phyloP scores from a whole-genome alignment of 768 basidiomycete genomes.

The Leccinum sublutescens region DNA sequence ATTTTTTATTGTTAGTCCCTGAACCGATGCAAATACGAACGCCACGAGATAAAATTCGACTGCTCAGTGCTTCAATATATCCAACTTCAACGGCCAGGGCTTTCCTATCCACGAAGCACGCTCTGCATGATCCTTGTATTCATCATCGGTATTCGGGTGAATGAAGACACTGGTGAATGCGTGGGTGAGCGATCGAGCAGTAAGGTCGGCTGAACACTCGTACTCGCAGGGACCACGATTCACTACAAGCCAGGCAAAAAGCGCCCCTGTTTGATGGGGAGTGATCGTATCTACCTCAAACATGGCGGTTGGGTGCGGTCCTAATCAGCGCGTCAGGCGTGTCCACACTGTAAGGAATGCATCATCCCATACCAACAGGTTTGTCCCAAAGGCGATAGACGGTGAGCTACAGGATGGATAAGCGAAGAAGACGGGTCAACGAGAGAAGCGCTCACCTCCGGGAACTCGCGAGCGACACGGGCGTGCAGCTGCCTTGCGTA shows the following conservation, averaged over 20 bases:
- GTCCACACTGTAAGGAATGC: neutral
- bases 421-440: neutral
- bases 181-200: slow-evolving; percentile 2
- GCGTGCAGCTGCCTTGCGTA: slow-evolving; percentile 59
- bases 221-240: slow-evolving; percentile 72
- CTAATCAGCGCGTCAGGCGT: slow-evolving; percentile 24
- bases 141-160: slow-evolving; percentile 66
- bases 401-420: slow-evolving; percentile 42
- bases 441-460: slow-evolving; percentile 47
- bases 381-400: slow-evolving; percentile 63
- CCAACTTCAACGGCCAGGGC: slow-evolving; percentile 52
- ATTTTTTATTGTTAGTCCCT: no score
- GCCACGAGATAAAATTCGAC: no score
- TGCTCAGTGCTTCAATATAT: slow-evolving; percentile 20
- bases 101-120: slow-evolving; percentile 65
- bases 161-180: slow-evolving; percentile 47
- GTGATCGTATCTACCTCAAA: slow-evolving; percentile 68
- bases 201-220: slow-evolving; percentile 25
- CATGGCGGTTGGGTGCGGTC: slow-evolving; percentile 72
- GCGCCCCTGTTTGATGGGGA: slow-evolving; percentile 65
- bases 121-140: slow-evolving; percentile 60
- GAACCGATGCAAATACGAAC: no score
- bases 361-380: slow-evolving; percentile 49
- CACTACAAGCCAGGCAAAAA: slow-evolving; percentile 67
- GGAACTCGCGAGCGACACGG: slow-evolving; percentile 60